These are phyloP conservation scores for Chaetomiaceae sp. DNA, from an alignment of 2,329 filamentous ascomycete species.

Conservation along the genomic window DNA sequence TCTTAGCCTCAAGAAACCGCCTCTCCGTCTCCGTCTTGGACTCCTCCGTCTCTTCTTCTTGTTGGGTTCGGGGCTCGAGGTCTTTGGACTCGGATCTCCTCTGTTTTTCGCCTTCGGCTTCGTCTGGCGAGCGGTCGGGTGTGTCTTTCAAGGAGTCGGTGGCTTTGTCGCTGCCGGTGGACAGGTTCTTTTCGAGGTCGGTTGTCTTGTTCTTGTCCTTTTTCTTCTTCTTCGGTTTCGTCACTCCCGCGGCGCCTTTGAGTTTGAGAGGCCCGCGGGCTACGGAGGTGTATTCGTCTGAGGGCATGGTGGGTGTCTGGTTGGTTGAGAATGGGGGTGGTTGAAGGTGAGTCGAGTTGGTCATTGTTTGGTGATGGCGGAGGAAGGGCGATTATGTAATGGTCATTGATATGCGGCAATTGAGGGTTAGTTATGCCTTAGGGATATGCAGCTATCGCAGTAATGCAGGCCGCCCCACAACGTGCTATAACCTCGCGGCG, in stretches of 20 bases:
- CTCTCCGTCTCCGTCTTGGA: slow-evolving; percentile 72
- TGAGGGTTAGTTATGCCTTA: neutral
- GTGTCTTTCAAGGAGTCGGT: slow-evolving; percentile 30
- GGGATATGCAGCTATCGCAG: neutral
- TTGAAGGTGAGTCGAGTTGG: too few relatives aligned
- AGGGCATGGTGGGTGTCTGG: slow-evolving; percentile 51
- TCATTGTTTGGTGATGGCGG: neutral
- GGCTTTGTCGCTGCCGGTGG: slow-evolving; percentile 32
- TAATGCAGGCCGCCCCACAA: too few relatives aligned
- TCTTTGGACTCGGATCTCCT: slow-evolving; percentile 14
- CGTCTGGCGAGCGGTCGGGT: slow-evolving; percentile 14
- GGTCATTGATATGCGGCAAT: neutral
- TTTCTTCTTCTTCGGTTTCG: slow-evolving; percentile 60
- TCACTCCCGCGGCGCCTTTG: slow-evolving; percentile 61
- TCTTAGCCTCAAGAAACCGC: slow-evolving; percentile 72
- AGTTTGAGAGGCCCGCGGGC: slow-evolving; percentile 74
- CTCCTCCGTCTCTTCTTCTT: slow-evolving; percentile 27
- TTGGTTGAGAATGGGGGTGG: neutral
- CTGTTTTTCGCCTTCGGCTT: slow-evolving; percentile 24
- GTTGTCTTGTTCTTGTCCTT: slow-evolving; percentile 34
- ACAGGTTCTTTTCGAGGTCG: slow-evolving; percentile 46
- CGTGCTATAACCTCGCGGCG: slow-evolving; percentile 15
- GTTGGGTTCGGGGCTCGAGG: slow-evolving; percentile 33
- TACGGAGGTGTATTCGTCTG: slow-evolving; percentile 66
- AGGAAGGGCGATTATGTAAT: neutral